Evolutionary conservation across 441 rosid species (phyloP).

Genomic region (Gossypium trilobum): DNA sequence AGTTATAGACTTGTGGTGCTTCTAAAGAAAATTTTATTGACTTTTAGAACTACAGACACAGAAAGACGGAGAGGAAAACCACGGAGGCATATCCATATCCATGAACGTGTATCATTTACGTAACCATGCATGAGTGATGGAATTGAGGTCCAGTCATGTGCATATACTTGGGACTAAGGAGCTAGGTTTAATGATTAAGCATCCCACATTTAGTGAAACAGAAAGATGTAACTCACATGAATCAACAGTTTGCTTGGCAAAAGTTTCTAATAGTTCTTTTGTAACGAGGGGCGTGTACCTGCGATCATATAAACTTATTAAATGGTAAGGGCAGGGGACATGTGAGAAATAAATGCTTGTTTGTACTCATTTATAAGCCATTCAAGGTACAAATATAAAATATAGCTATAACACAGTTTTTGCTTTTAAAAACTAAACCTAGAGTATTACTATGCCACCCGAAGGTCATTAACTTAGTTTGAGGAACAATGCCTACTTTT

Average conservation of each 20-base stretch:
- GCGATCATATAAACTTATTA: slow-evolving; percentile 16
- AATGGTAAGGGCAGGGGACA: not conserved
- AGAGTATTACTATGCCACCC: not conserved
- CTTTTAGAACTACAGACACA: not conserved
- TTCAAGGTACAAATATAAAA: not conserved
- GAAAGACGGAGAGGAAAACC: not conserved
- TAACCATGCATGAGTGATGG: not conserved
- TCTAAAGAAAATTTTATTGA: not conserved
- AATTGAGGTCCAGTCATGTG: not conserved
- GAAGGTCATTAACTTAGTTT: not conserved
- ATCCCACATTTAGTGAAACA: not conserved
- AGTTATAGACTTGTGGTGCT: not conserved
- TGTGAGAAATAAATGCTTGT: not conserved
- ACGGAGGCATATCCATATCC: not conserved
- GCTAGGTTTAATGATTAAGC: not conserved
- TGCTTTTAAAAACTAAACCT: not conserved
- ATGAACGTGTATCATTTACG: not conserved
- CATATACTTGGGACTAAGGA: not conserved
- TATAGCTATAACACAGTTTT: not conserved
- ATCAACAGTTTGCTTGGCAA: slow-evolving; percentile 56
- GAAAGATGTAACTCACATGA: slow-evolving; percentile 51
- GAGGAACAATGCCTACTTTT: not conserved
- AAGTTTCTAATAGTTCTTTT: slow-evolving; percentile 63
- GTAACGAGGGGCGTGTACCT: slow-evolving; percentile 78
- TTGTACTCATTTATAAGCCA: not conserved